phyloP scores from a whole-genome alignment of 768 basidiomycete species.

The Amanita muscaria region DNA sequence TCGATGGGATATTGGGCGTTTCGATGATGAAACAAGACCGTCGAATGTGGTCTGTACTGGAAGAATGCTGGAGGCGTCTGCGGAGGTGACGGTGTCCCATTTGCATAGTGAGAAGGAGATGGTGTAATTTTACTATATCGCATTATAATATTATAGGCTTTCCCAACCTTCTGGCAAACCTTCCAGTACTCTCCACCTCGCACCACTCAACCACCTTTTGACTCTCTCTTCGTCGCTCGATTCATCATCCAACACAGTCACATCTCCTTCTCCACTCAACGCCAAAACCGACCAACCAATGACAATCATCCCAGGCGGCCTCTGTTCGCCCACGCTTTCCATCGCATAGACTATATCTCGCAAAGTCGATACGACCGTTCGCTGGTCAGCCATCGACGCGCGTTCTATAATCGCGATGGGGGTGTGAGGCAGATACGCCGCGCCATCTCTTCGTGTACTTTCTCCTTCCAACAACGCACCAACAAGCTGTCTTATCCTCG shows the following conservation, averaged over 20 bases:
- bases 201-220: slow-evolving; percentile 50
- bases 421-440: slow-evolving; percentile 58
- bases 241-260: slow-evolving; percentile 55
- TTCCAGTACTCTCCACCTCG: slow-evolving; percentile 52
- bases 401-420: slow-evolving; percentile 95
- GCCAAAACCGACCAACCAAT: slow-evolving; percentile 88
- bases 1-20: not conserved
- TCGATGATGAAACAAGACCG: not conserved
- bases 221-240: slow-evolving; percentile 39
- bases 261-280: slow-evolving; percentile 64
- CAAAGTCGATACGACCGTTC: slow-evolving; percentile 74
- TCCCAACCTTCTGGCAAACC: slow-evolving; percentile 44
- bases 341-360: slow-evolving; percentile 61
- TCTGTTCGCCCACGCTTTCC: slow-evolving; percentile 70
- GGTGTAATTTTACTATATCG: not conserved
- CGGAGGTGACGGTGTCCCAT: not conserved
- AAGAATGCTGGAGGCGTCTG: slow-evolving; percentile 3
- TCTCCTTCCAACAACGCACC: slow-evolving; percentile 37
- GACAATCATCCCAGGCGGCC: slow-evolving; percentile 94
- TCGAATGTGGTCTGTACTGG: not conserved
- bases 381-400: slow-evolving; percentile 89
- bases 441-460: slow-evolving; percentile 26
- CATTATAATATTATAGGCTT: not conserved
- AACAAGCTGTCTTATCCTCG: slow-evolving; percentile 67
- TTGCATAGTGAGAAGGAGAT: not conserved